A percentile compares a stretch with the other conserved stretches of the same genome.
These are phyloP conservation scores for Aspergillus mulundensis DNA, from an alignment of 495 filamentous ascomycete genomes.

Conservation along the genomic window DNA sequence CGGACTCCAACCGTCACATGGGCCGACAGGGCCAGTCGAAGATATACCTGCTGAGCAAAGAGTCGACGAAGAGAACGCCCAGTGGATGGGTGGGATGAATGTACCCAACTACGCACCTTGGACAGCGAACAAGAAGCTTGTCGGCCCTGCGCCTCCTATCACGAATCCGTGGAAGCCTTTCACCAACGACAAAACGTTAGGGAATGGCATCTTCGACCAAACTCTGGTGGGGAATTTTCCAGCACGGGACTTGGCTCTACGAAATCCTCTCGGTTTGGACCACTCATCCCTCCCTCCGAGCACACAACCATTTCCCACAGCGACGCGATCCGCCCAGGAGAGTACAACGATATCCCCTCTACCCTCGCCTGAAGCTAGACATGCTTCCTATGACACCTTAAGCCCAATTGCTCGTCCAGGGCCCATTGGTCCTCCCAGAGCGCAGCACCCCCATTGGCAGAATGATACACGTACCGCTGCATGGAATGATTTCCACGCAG, in stretches of 20 bases:
- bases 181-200: slow-evolving; percentile 62
- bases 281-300: slow-evolving; percentile 29
- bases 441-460: slow-evolving; percentile 36
- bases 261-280: slow-evolving; percentile 37
- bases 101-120: slow-evolving; percentile 37
- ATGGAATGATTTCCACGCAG: slow-evolving; percentile 49
- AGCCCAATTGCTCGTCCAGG: slow-evolving; percentile 42
- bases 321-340: slow-evolving; percentile 31
- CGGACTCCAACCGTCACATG: slow-evolving; percentile 22
- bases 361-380: slow-evolving; percentile 34
- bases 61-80: slow-evolving; percentile 32
- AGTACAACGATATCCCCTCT: slow-evolving; percentile 27
- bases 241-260: slow-evolving; percentile 35
- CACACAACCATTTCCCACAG: slow-evolving; percentile 30
- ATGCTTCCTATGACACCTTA: slow-evolving; percentile 34
- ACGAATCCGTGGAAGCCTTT: slow-evolving; percentile 75
- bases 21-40: slow-evolving; percentile 16
- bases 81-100: slow-evolving; percentile 38
- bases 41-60: slow-evolving; percentile 23
- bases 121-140: slow-evolving; percentile 35
- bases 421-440: slow-evolving; percentile 50
- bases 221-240: slow-evolving; percentile 53
- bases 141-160: slow-evolving; percentile 34
- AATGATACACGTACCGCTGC: slow-evolving; percentile 33
- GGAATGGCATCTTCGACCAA: slow-evolving; percentile 75